Evolutionary conservation across 805 yeast genomes (phyloP).

Genomic region (Lachancea meyersii): DNA sequence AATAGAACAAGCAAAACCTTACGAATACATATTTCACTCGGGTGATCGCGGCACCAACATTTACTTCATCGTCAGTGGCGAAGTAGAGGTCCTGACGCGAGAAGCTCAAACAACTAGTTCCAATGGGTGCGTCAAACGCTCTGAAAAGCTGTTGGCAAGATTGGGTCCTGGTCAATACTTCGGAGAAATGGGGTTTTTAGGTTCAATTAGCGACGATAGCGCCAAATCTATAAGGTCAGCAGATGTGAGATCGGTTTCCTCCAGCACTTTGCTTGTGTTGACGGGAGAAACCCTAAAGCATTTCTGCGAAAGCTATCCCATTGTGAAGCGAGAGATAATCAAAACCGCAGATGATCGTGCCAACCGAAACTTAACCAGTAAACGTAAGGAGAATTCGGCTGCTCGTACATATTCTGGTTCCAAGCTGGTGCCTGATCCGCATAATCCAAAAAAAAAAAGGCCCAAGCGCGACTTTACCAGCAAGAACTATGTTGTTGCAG

Average conservation of each 20-base stretch:
- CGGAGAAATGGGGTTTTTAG: slow-evolving; percentile 70
- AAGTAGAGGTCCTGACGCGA: slow-evolving; percentile 51
- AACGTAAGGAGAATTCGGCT: neutral
- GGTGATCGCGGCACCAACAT: slow-evolving; percentile 59
- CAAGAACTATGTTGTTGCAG: neutral
- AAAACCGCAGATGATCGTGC: slow-evolving; percentile 52
- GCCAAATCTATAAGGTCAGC: slow-evolving; percentile 43
- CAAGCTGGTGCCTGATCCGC: too few relatives aligned
- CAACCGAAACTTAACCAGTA: slow-evolving; percentile 23
- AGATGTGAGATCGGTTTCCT: slow-evolving; percentile 53
- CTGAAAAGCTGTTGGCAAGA: slow-evolving; percentile 40
- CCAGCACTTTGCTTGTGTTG: slow-evolving; percentile 55
- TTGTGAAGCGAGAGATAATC: slow-evolving; percentile 52
- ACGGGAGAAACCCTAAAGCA: slow-evolving; percentile 48
- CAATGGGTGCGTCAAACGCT: slow-evolving; percentile 16
- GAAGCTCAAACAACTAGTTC: slow-evolving; percentile 28
- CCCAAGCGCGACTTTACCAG: neutral
- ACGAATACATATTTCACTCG: slow-evolving; percentile 54
- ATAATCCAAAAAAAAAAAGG: too few relatives aligned
- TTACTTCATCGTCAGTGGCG: slow-evolving; percentile 61
- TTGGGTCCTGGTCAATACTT: slow-evolving; percentile 59
- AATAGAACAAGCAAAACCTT: slow-evolving; percentile 46
- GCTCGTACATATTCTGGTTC: neutral
- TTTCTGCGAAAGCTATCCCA: slow-evolving; percentile 54
- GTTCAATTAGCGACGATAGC: slow-evolving; percentile 35